Evolutionary conservation across 371 early-diverging fungal species (phyloP).

Genomic region (Mucor irregularis): DNA sequence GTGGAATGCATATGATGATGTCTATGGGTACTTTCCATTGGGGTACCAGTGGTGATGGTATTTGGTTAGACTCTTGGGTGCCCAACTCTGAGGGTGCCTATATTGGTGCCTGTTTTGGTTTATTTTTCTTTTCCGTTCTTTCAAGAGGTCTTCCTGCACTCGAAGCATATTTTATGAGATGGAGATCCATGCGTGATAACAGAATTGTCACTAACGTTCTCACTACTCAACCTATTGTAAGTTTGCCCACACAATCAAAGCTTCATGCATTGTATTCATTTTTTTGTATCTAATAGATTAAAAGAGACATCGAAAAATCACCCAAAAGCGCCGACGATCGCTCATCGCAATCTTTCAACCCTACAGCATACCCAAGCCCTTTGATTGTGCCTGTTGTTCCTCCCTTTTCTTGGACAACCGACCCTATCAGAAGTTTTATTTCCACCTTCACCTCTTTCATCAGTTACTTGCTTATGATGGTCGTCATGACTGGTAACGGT

Average conservation of each 20-base stretch:
- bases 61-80: conserved; percentile 45
- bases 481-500: conserved; percentile 84
- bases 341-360: conserved; percentile 83
- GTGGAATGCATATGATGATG: conserved; percentile 23
- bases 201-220: conserved; percentile 9
- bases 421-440: conserved; percentile 49
- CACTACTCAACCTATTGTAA: background rate
- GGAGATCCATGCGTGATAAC: conserved; percentile 33
- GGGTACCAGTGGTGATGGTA: conserved; percentile 36
- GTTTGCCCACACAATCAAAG: no score
- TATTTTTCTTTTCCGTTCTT: conserved; percentile 51
- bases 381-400: conserved; percentile 44
- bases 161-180: conserved; percentile 51
- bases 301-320: conserved; percentile 65
- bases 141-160: conserved; percentile 53
- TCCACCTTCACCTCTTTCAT: conserved; percentile 50
- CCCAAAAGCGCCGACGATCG: conserved; percentile 94
- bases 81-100: conserved; percentile 54
- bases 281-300: conserved; percentile 10
- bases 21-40: conserved; percentile 53
- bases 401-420: conserved; percentile 54
- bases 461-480: conserved; percentile 75
- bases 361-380: conserved; percentile 22
- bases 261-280: no score
- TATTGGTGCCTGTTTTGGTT: conserved; percentile 58